Percentiles rank a stretch among this genome's conserved stretches.
phyloP scores from a whole-genome alignment of 2,329 filamentous ascomycete species.

The Penicillium sp. region DNA sequence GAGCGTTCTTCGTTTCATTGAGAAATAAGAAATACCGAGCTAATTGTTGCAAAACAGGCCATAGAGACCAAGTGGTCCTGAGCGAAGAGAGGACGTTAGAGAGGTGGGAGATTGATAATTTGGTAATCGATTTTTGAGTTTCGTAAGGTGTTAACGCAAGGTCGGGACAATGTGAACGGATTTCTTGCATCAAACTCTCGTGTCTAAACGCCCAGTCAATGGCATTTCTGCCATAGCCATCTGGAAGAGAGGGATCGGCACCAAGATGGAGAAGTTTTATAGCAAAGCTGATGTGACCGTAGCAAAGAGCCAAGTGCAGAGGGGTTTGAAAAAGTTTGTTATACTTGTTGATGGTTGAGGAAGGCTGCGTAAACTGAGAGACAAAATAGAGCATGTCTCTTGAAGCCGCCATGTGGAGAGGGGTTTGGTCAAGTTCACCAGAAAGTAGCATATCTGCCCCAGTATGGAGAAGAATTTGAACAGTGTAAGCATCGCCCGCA shows the following conservation, averaged over 20 bases:
- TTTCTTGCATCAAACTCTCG: background rate
- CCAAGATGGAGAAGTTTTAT: slow-evolving; percentile 5
- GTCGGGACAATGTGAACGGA: background rate
- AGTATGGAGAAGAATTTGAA: slow-evolving; percentile 2
- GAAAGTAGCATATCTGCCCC: background rate
- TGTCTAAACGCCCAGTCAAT: slow-evolving; percentile 5
- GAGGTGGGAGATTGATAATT: background rate
- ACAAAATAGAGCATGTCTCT: background rate
- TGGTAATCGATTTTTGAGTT: slow-evolving; percentile 1
- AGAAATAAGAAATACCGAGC: slow-evolving; percentile 10
- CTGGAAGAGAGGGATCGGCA: slow-evolving; percentile 6
- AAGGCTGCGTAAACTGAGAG: slow-evolving; percentile 1
- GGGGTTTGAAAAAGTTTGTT: slow-evolving; percentile 6
- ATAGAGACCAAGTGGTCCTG: background rate
- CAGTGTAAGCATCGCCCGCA: background rate
- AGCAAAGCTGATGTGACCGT: slow-evolving; percentile 1
- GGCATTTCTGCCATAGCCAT: slow-evolving; percentile 6
- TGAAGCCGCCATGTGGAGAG: slow-evolving; percentile 7
- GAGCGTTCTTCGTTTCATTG: slow-evolving; percentile 1
- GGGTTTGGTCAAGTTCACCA: slow-evolving; percentile 3
- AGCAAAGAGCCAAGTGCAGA: slow-evolving; percentile 3
- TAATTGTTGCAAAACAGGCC: slow-evolving; percentile 6
- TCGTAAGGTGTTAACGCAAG: slow-evolving; percentile 1
- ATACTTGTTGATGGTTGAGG: background rate
- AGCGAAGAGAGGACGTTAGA: background rate